Evolutionary conservation across 148 eudicot genomes (phyloP), one percentile per base, ranked within the genome.

Genomic region (Rhododendron griersonianum): DNA sequence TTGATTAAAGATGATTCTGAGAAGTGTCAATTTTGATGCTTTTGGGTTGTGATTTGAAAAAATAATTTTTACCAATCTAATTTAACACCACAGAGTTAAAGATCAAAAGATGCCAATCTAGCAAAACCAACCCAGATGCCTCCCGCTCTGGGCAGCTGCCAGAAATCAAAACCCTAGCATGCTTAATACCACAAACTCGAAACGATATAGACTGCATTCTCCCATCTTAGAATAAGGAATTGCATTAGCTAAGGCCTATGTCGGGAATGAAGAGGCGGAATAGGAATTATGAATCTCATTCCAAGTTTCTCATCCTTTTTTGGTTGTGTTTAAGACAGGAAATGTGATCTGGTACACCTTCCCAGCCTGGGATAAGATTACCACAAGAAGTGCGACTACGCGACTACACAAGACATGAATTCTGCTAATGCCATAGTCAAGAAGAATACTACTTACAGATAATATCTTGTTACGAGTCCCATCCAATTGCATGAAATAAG

Each of bases 401-500:
- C 14, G 25, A 55, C 23, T 4, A 65, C 75, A 69, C 37, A 69
- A 69, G 16, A 69, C 75, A 30, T 69, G 35, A 69, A 55, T 55
- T 73, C 14, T 15, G 41, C 61, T 16, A 4, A 10, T 0, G 2
- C 25, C n/a, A 1, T 50, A 1, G 9, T 28, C 45, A 18, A 57
- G 39, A 51, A 67, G 23, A 90, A 41, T 41, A 78, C 84, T 76
- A 91, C 99, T 95, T 81, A 95, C 99, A 86, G 98, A 95, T 44
- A 97, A 83, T 86, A 97, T 97, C 87, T 95, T 97, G 92, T 97
- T 94, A 59, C 98, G 93, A 74, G 96, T 95, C 74, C 98, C 98
- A 90, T 95, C 98, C 88, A 97, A 86, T 88, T 97, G 99, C 98
- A 94, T 95, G 91, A 95, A 97, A 91, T 94, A 97, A 80, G 98